Evolutionary conservation across 2,329 filamentous ascomycete species (phyloP).

Genomic region (Ilyonectria destructans): DNA sequence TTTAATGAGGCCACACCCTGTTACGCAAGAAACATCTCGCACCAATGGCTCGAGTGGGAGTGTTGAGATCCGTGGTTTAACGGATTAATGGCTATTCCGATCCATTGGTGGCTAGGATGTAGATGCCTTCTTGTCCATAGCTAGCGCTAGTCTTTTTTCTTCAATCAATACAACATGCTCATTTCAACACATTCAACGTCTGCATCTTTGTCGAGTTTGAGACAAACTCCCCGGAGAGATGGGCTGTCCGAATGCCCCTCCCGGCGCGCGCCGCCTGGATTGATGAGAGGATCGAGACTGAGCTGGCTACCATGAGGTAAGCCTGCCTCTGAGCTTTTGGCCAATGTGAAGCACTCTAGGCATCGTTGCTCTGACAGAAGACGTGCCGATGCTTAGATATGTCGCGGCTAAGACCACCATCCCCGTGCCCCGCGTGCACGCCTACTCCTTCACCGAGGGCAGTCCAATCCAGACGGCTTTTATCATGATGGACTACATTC

Average conservation of each 20-base stretch:
- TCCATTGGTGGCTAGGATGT: too few relatives aligned
- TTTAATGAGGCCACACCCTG: too few relatives aligned
- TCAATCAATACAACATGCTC: too few relatives aligned
- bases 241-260: constrained; percentile 9
- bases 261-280: constrained; percentile 1
- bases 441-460: constrained; percentile 4
- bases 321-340: background rate
- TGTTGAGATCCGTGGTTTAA: too few relatives aligned
- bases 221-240: background rate
- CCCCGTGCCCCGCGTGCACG: constrained; percentile 12
- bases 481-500: constrained; percentile 18
- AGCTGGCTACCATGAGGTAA: constrained; percentile 19
- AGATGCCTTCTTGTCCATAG: too few relatives aligned
- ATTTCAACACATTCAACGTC: constrained; percentile 1
- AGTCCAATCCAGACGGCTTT: constrained; percentile 6
- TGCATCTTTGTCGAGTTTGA: constrained; percentile 18
- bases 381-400: background rate
- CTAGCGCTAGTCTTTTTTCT: too few relatives aligned
- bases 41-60: too few relatives aligned
- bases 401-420: constrained; percentile 12
- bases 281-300: constrained; percentile 6
- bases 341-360: too few relatives aligned
- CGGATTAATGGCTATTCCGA: too few relatives aligned
- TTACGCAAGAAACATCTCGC: too few relatives aligned
- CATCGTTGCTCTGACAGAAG: too few relatives aligned